Evolutionary conservation across 1,139 yeast genomes (phyloP).

Genomic region (Saccharomyces hybrid): DNA sequence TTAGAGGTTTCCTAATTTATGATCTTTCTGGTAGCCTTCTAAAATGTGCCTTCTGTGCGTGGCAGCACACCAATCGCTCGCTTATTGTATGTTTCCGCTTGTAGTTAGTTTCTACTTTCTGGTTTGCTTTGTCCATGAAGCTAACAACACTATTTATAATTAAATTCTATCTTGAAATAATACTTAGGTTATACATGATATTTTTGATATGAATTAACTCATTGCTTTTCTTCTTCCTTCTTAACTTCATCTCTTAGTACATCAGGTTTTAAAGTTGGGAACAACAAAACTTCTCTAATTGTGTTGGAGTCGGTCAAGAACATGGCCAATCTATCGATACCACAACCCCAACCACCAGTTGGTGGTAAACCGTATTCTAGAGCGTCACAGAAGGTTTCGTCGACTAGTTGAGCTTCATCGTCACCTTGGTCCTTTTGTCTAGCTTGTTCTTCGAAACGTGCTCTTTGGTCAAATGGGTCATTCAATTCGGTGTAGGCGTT

Average conservation of each 20-base stretch:
- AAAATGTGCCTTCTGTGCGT: neutral
- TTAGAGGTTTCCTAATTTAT: neutral
- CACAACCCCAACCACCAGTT: slow-evolving; percentile 99
- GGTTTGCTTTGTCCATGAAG: neutral
- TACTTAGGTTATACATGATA: neutral
- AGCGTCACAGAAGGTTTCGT: slow-evolving; percentile 95
- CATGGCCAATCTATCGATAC: slow-evolving; percentile 97
- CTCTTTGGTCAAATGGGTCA: slow-evolving; percentile 97
- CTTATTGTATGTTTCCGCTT: neutral
- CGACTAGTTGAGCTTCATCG: slow-evolving; percentile 95
- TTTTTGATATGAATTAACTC: neutral
- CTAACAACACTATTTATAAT: neutral
- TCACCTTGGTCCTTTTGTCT: slow-evolving; percentile 98
- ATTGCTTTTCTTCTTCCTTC: slow-evolving; percentile 16
- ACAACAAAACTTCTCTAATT: slow-evolving; percentile 92
- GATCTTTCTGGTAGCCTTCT: neutral
- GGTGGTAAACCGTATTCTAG: slow-evolving; percentile 98
- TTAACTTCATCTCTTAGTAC: slow-evolving; percentile 33
- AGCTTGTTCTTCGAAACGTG: slow-evolving; percentile 97
- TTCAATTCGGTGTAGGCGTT: slow-evolving; percentile 98
- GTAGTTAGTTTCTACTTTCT: neutral
- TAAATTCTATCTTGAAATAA: neutral
- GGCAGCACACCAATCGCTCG: neutral
- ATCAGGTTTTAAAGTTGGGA: slow-evolving; percentile 98
- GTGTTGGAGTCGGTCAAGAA: slow-evolving; percentile 94